A percentile compares a stretch with the other conserved stretches of the same genome.
Evolutionary conservation across 768 basidiomycete genomes (phyloP).

Genomic region (Boletus barrowsii): DNA sequence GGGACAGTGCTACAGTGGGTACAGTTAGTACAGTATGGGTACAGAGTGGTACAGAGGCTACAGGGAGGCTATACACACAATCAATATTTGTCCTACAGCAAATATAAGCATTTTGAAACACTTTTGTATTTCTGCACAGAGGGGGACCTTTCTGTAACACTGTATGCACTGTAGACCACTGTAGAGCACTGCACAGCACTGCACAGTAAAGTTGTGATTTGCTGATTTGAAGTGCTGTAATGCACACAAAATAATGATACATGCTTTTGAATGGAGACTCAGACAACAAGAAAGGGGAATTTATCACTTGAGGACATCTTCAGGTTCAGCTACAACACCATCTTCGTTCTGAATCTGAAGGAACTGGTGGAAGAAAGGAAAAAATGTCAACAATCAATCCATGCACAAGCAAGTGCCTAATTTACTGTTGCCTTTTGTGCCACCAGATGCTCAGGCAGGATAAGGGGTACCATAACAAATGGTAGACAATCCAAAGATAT

Average conservation of each 20-base stretch:
- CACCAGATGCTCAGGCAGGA: constrained; percentile 58
- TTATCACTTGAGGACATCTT: constrained; percentile 42
- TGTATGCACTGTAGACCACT: too few relatives aligned
- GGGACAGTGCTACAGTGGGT: too few relatives aligned
- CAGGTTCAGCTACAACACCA: constrained; percentile 64
- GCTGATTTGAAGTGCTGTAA: too few relatives aligned
- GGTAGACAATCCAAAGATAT: constrained; percentile 75
- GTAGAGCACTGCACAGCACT: too few relatives aligned
- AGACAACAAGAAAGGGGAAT: not conserved
- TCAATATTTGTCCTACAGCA: too few relatives aligned
- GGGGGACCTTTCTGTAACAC: too few relatives aligned
- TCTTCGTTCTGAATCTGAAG: constrained; percentile 81
- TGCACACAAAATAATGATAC: constrained; percentile 28
- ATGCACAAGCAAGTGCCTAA: constrained; percentile 13
- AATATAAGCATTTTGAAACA: too few relatives aligned
- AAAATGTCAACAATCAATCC: constrained; percentile 1
- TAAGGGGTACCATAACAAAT: constrained; percentile 57
- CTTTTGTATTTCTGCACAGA: too few relatives aligned
- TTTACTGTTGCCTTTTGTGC: constrained; percentile 65
- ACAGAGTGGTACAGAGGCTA: too few relatives aligned
- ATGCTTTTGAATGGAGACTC: constrained; percentile 1
- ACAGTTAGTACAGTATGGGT: too few relatives aligned
- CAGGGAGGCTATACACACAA: too few relatives aligned
- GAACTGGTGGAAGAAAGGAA: constrained; percentile 42
- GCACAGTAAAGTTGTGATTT: too few relatives aligned